Base-by-base conservation (phyloP, 495 filamentous ascomycete genomes). In the Penicillium antarcticum region DNA sequence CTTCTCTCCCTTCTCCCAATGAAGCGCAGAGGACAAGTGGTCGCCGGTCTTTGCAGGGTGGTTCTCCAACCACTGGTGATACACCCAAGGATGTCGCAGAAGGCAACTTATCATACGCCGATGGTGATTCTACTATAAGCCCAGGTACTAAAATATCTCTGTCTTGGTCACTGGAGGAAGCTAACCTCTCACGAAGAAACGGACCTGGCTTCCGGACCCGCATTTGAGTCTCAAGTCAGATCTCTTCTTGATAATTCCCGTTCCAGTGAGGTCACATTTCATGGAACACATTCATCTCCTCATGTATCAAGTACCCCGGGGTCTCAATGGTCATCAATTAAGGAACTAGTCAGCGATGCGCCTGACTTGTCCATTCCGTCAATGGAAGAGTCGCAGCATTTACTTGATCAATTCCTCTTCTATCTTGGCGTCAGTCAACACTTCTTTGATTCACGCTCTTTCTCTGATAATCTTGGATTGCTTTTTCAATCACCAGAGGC, bases 371-470 rank as follows among this genome's bases (percentile, higher is more conserved):
- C 21, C 14, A 45, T 53, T 2, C 56, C 56, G 3, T 48, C 60
- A n/a, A 19, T 59, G 16, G 48, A 56, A 13, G 48, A 59, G 18
- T 62, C 60, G 1, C 52, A 56, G 38, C 50, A 62, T 43, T 37
- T 62, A 16, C 56, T 62, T 32, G 60, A 62, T 32, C 60, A 55
- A 12, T 62, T 62, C 14, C 56, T 62, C 1, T 62, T 59, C 41
- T 62, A 62, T 36, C 45, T 62, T 5, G 56, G 53, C 13, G 60
- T 62, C 2, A 62, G 60, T 48, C 60, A 62, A 19, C 60, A 62
- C 18, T 62, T 62, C 11, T 59, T 62, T 17, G 60, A 62, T 11
- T 47, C 60, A 6, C 49, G 60, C 3, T 53, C 50, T 1, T 62
- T 62, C 14, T 62, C 60, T 0, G 60, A 62, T 37, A 26, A 36